Conservation (phyloP, 2,329 filamentous ascomycete species). For the Cladosporium sphaerospermum region DNA sequence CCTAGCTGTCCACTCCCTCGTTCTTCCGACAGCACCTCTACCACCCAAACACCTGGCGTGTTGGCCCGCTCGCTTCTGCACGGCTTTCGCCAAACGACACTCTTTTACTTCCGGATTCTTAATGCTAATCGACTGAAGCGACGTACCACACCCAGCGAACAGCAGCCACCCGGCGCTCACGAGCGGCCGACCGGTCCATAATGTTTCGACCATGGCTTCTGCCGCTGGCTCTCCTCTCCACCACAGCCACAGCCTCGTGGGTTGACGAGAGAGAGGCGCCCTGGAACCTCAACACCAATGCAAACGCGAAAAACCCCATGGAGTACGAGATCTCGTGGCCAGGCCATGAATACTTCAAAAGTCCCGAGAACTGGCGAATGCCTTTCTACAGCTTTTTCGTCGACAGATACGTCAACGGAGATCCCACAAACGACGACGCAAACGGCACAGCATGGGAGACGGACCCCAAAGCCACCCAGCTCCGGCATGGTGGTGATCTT, state of each 20-base stretch:
- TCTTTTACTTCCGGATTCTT: constrained; percentile 2
- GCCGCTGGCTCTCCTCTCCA: constrained; percentile 9
- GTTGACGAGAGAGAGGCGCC: constrained; percentile 47
- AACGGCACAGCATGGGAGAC: constrained; percentile 57
- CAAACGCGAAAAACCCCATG: constrained; percentile 48
- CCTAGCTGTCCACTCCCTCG: constrained; percentile 10
- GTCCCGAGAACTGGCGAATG: constrained; percentile 58
- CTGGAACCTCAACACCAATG: constrained; percentile 58
- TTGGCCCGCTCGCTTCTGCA: constrained; percentile 1
- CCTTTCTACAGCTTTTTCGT: constrained; percentile 61
- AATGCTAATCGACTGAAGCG: constrained; percentile 11
- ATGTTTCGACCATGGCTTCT: constrained; percentile 13
- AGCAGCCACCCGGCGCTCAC: constrained; percentile 9
- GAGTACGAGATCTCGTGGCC: constrained; percentile 54
- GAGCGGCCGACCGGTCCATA: constrained; percentile 9
- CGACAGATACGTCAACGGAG: constrained; percentile 59
- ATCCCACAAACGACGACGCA: constrained; percentile 57
- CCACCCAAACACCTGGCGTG: constrained; percentile 9
- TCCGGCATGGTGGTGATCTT: constrained; percentile 58
- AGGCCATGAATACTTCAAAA: constrained; percentile 47
- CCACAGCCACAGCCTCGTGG: constrained; percentile 21
- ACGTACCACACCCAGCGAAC: constrained; percentile 5
- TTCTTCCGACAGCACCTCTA: constrained; percentile 4
- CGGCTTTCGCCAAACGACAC: constrained; percentile 11
- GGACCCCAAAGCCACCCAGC: constrained; percentile 54